Percentiles rank a stretch among this genome's conserved stretches.
Evolutionary conservation across 345 rosid species (phyloP).

Genomic region (Populus simonii): DNA sequence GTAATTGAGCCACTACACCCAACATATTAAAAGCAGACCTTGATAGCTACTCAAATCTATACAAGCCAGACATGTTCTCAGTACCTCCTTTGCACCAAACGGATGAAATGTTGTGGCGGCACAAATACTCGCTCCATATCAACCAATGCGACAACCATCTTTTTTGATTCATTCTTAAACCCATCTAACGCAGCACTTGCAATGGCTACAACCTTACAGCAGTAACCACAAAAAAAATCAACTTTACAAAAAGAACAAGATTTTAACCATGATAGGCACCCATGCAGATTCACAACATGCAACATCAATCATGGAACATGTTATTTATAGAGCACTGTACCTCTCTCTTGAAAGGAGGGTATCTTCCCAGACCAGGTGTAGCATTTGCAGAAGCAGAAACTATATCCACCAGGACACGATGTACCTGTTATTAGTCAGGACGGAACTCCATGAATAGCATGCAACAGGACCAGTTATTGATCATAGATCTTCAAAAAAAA

Average conservation of each 20-base stretch:
- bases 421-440: conserved; percentile 50
- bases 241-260: neutral
- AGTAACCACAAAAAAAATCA: neutral
- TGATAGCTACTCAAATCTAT: neutral
- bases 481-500: neutral
- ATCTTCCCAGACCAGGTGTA: conserved; percentile 97
- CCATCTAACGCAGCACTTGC: conserved; percentile 91
- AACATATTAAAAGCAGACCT: neutral
- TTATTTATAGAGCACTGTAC: conserved; percentile 28
- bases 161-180: conserved; percentile 86
- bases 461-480: neutral
- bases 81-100: conserved; percentile 93
- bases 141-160: conserved; percentile 94
- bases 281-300: neutral
- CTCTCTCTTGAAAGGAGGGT: conserved; percentile 97
- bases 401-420: conserved; percentile 85
- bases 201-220: conserved; percentile 69
- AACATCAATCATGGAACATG: neutral
- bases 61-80: neutral
- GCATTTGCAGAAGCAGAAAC: conserved; percentile 87
- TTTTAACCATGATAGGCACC: neutral
- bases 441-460: neutral
- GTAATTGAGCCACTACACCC: neutral
- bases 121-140: conserved; percentile 99
- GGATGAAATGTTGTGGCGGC: conserved; percentile 98